Base-by-base conservation (phyloP, 352 stramenopile species). In the Phytopythium mirpurense region DNA sequence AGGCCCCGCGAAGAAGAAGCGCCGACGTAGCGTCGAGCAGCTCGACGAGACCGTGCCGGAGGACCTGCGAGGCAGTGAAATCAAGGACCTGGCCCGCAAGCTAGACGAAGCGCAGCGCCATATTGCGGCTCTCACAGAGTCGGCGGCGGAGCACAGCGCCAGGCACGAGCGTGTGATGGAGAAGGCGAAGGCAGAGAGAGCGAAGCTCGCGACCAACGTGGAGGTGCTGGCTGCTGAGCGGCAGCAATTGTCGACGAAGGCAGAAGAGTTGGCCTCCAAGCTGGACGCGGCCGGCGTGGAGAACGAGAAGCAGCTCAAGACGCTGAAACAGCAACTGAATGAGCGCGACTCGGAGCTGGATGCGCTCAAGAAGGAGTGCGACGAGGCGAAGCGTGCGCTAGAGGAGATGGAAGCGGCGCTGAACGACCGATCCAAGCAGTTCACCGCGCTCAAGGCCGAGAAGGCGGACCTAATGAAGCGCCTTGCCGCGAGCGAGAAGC, bases 391-490 rank as follows among this genome's bases (percentile, higher is more conserved):
- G 42, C 54, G 57, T 9, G 45, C 40, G 3, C 51, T 63, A 23
- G 43, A 42, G 12, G 60, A 67, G 46, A 49, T 5, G 21, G 38
- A 67, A 18, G 36, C 50, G 31, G 59, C 56, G 26, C 52, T 73
- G 40, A 41, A 14, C 37, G 56, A 68, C 16, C 27, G 63, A 7
- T 55, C 65, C 14, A 42, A 62, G 19, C 66, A 70, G 29, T 46
- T 66, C 18, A 49, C n/a, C n/a, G 45, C 45, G 15, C 60, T 57
- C 24, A 72, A 70, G 41, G 48, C 68, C 8, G 63, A 70, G 41
- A 66, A 35, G n/a, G 57, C 58, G 18, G 57, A 70, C 26, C 60
- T 72, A n/a, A n/a, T 62, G 19, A 57, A 26, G 2, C 57, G 72
- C 34, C 48, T 70, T 34, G 46, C 57, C 43, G 29, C 43, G 37